phyloP scores from a whole-genome alignment of 2,329 filamentous ascomycete species.

The Atkinsonella texensis region DNA sequence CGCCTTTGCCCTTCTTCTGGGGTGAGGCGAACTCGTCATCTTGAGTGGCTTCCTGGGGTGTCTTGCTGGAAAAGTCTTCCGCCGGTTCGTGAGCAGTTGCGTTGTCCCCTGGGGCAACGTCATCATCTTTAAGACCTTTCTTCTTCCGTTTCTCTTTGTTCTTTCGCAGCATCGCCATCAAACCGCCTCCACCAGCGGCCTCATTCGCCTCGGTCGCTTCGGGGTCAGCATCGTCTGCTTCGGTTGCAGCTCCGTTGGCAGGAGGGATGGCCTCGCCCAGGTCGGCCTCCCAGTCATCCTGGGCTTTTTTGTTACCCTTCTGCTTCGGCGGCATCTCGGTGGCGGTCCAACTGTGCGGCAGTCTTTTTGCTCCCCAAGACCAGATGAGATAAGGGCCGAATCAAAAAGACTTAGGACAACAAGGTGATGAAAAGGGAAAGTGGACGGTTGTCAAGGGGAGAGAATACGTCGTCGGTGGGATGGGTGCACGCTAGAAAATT shows the following conservation, averaged over 20 bases:
- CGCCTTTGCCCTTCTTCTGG: constrained; percentile 60
- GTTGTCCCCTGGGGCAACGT: constrained; percentile 53
- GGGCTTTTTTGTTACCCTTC: constrained; percentile 71
- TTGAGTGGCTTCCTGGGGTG: constrained; percentile 66
- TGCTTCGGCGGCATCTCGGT: constrained; percentile 81
- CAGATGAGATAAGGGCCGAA: not conserved
- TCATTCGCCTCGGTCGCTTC: constrained; percentile 41
- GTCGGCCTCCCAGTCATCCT: constrained; percentile 92
- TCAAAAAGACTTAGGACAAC: not conserved
- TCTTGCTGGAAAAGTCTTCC: constrained; percentile 44
- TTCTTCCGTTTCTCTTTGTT: constrained; percentile 82
- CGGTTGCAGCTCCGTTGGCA: constrained; percentile 34
- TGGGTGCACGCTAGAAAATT: not conserved
- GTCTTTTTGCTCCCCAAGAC: not conserved
- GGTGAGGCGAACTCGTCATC: constrained; percentile 79
- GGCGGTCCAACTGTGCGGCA: constrained; percentile 10
- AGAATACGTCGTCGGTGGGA: not conserved
- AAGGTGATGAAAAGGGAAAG: not conserved
- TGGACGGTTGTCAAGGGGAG: not conserved
- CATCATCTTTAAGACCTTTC: constrained; percentile 64
- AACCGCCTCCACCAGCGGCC: constrained; percentile 51
- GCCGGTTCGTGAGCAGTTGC: constrained; percentile 23
- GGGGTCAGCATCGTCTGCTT: constrained; percentile 25
- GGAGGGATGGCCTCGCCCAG: constrained; percentile 67
- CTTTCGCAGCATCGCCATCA: constrained; percentile 72